These are phyloP conservation scores for Candida montana DNA, from an alignment of 805 yeast genomes.

Conservation along the genomic window DNA sequence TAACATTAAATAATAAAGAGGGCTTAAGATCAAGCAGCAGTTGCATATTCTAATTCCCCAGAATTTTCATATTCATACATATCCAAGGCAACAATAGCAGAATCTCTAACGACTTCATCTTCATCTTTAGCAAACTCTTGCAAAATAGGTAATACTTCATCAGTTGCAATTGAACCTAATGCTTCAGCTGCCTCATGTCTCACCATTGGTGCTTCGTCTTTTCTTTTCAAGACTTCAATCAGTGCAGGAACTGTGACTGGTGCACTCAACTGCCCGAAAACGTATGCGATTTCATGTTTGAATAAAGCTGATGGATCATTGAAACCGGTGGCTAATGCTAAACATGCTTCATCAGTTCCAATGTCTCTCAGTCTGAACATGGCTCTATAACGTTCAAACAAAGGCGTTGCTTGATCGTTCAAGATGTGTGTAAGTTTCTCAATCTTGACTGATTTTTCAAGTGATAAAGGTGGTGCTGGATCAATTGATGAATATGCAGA, in stretches of 20 bases:
- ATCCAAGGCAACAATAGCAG: conserved; percentile 95
- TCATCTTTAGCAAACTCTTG: conserved; percentile 72
- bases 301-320: conserved; percentile 87
- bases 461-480: conserved; percentile 97
- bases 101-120: conserved; percentile 90
- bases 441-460: conserved; percentile 52
- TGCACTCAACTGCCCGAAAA: conserved; percentile 93
- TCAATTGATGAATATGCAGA: conserved; percentile 85
- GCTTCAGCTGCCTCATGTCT: conserved; percentile 99
- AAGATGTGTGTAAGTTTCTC: conserved; percentile 61
- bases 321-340: conserved; percentile 88
- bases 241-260: conserved; percentile 89
- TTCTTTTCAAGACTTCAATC: conserved; percentile 72
- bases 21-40: conserved; percentile 17
- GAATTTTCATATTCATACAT: conserved; percentile 96
- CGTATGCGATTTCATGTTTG: conserved; percentile 97
- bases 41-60: conserved; percentile 68
- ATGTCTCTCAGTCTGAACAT: conserved; percentile 97
- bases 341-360: conserved; percentile 88
- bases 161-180: conserved; percentile 93
- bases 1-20: neutral
- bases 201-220: conserved; percentile 92
- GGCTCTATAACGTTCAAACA: conserved; percentile 94
- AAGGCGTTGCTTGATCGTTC: conserved; percentile 70
- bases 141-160: conserved; percentile 87